A percentile compares a stretch with the other conserved stretches of the same genome.
phyloP scores from a whole-genome alignment of 2,329 filamentous ascomycete genomes.

The Cladorrhinum sp. region DNA sequence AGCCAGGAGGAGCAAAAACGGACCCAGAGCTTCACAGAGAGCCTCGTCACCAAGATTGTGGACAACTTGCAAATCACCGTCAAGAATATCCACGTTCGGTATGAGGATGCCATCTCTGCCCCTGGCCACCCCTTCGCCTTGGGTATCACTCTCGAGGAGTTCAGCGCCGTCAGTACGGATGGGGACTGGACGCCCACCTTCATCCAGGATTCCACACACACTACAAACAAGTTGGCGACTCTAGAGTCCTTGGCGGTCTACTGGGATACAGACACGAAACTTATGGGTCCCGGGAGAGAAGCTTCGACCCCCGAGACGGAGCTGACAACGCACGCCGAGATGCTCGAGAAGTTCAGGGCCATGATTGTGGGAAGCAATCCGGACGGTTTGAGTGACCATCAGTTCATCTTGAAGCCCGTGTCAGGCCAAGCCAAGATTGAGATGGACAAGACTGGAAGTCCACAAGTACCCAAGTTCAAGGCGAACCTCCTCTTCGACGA shows the following conservation, averaged over 20 bases:
- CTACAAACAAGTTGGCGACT: conserved; percentile 90
- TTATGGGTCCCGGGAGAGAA: conserved; percentile 80
- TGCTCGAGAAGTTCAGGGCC: conserved; percentile 71
- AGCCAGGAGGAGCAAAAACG: conserved; percentile 94
- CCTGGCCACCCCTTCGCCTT: conserved; percentile 93
- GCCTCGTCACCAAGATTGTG: conserved; percentile 91
- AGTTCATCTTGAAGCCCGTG: conserved; percentile 94
- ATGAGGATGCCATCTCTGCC: conserved; percentile 94
- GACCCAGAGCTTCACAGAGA: conserved; percentile 96
- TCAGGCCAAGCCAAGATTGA: conserved; percentile 93
- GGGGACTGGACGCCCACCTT: conserved; percentile 94
- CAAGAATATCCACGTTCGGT: conserved; percentile 97
- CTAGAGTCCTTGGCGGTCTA: conserved; percentile 89
- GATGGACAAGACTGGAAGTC: conserved; percentile 85
- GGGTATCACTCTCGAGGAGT: conserved; percentile 88
- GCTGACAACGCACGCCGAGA: conserved; percentile 66
- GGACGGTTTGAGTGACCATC: conserved; percentile 54
- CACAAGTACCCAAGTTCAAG: conserved; percentile 80
- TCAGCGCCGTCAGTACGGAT: conserved; percentile 95
- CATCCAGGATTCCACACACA: conserved; percentile 78
- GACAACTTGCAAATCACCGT: conserved; percentile 97
- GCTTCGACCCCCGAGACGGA: conserved; percentile 58
- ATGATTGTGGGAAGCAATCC: conserved; percentile 74
- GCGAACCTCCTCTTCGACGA: conserved; percentile 92
- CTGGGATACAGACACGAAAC: conserved; percentile 91